A percentile compares a stretch with the other conserved stretches of the same genome.
Conservation (phyloP, 768 basidiomycete species). For the Boletus rex-veris region DNA sequence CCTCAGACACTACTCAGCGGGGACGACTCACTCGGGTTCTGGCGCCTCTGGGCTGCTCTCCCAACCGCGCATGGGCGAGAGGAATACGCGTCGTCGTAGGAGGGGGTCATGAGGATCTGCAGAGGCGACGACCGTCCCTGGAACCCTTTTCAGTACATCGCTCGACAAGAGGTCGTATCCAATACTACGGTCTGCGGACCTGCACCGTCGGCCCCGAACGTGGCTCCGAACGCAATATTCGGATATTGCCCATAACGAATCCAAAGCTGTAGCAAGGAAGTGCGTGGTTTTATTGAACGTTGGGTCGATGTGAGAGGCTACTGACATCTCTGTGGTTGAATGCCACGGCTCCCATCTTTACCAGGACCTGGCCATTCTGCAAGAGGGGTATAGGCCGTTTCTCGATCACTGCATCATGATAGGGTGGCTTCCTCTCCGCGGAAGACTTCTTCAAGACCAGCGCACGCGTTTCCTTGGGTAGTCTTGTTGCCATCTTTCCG, state of each 20-base stretch:
- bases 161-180: too few relatives aligned
- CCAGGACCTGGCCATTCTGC: constrained; percentile 56
- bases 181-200: constrained; percentile 53
- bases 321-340: constrained; percentile 77
- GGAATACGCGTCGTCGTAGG: constrained; percentile 63
- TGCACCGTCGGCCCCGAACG: constrained; percentile 72
- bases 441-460: constrained; percentile 47
- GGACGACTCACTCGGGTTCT: constrained; percentile 50
- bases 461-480: constrained; percentile 45
- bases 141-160: neutral
- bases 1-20: too few relatives aligned
- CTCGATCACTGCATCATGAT: constrained; percentile 56
- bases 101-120: constrained; percentile 51
- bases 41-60: constrained; percentile 59
- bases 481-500: neutral
- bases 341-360: constrained; percentile 63
- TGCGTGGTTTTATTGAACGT: neutral
- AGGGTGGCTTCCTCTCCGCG: constrained; percentile 38
- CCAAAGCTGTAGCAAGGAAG: constrained; percentile 54
- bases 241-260: constrained; percentile 69
- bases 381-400: constrained; percentile 48
- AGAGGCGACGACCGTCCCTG: constrained; percentile 64
- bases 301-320: neutral
- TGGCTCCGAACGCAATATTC: constrained; percentile 51
- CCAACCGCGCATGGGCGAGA: constrained; percentile 80